These are phyloP conservation scores for Volvox reticuliferus DNA, from an alignment of 139 green algal species.

Conservation along the genomic window DNA sequence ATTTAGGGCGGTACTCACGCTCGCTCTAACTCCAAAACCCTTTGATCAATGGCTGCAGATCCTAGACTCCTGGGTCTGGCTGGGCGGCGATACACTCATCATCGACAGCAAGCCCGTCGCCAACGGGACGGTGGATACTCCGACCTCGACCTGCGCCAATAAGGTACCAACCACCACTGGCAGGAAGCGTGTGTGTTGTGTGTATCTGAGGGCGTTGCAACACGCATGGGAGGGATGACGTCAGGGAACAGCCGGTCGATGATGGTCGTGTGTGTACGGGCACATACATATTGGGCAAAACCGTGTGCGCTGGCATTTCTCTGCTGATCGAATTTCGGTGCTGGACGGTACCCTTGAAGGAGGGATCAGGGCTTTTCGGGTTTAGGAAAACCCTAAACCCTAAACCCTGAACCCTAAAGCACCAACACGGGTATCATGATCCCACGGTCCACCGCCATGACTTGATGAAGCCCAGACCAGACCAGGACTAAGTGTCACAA, in stretches of 20 bases:
- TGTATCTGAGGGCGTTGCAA: background rate
- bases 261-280: background rate
- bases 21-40: no score
- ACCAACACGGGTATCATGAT: no score
- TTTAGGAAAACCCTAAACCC: no score
- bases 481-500: no score
- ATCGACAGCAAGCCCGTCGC: conserved; percentile 3
- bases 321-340: no score
- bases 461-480: no score
- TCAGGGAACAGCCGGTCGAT: background rate
- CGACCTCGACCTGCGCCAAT: background rate
- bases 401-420: no score
- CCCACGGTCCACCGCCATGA: no score
- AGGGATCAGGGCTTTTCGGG: no score
- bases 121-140: background rate
- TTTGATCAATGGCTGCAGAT: background rate
- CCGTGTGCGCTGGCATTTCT: no score
- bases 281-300: background rate
- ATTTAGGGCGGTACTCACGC: background rate
- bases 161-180: background rate
- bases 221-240: background rate
- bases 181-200: background rate
- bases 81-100: background rate
- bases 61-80: conserved; percentile 41
- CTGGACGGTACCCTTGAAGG: no score